Evolutionary conservation across 805 yeast species (phyloP).

Genomic region (Nakazawaea ishiwadae): DNA sequence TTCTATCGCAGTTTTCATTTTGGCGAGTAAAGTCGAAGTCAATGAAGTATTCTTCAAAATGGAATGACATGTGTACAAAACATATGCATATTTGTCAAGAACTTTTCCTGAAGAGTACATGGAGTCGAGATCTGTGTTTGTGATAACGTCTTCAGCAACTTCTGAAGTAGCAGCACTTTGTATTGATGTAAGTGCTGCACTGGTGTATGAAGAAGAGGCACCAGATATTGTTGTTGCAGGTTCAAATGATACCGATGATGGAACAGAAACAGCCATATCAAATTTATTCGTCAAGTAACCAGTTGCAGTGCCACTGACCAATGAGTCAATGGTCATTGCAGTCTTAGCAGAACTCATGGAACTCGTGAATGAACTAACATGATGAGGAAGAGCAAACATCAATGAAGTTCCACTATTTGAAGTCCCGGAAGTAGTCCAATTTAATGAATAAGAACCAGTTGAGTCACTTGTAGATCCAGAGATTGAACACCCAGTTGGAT

Average conservation of each 20-base stretch:
- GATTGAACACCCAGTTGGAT: constrained; percentile 43
- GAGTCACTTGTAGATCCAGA: constrained; percentile 35
- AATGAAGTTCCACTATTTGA: constrained; percentile 38
- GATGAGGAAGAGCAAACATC: constrained; percentile 52
- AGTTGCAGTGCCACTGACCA: constrained; percentile 45
- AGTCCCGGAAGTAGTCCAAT: constrained; percentile 38
- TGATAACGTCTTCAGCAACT: constrained; percentile 35
- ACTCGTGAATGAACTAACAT: constrained; percentile 32
- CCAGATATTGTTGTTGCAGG: constrained; percentile 54
- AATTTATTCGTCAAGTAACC: constrained; percentile 39
- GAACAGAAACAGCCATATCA: constrained; percentile 37
- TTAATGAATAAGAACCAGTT: constrained; percentile 35
- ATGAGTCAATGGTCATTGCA: constrained; percentile 36
- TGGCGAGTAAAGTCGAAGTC: constrained; percentile 47
- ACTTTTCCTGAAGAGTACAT: constrained; percentile 83
- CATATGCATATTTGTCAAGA: constrained; percentile 85
- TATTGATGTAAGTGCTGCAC: constrained; percentile 18
- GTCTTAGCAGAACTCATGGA: constrained; percentile 25
- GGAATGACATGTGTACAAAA: constrained; percentile 66
- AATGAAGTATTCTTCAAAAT: constrained; percentile 53
- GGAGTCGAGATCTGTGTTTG: constrained; percentile 39
- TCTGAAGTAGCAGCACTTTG: constrained; percentile 33
- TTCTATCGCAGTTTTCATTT: constrained; percentile 62
- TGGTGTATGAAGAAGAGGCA: constrained; percentile 17
- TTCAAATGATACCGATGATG: constrained; percentile 36